These are phyloP conservation scores for Apiotrichum domesticum DNA, from an alignment of 1,284 basidiomycete genomes.

Conservation along the genomic window DNA sequence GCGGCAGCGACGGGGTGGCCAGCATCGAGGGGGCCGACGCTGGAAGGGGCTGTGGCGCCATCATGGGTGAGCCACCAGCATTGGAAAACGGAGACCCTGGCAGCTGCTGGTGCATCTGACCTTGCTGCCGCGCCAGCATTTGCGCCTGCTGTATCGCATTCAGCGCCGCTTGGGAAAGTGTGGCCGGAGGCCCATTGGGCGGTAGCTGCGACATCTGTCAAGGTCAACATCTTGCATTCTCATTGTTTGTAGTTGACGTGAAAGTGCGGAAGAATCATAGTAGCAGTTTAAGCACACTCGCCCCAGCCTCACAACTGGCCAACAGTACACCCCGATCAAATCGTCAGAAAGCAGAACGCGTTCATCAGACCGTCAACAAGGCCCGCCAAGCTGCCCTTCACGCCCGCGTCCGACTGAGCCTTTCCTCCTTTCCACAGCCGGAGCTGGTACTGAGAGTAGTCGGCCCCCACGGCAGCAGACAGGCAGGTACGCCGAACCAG, in stretches of 20 bases:
- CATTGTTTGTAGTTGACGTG: background rate
- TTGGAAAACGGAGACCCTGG: too few relatives aligned
- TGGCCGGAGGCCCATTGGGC: background rate
- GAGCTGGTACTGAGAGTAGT: slow-evolving; percentile 6
- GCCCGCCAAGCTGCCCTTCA: slow-evolving; percentile 22
- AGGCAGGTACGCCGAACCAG: slow-evolving; percentile 19
- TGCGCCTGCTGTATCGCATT: too few relatives aligned
- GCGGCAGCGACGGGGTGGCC: background rate
- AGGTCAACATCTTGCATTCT: slow-evolving; percentile 8
- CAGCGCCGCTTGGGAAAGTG: background rate
- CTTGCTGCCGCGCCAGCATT: too few relatives aligned
- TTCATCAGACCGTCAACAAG: slow-evolving; percentile 11
- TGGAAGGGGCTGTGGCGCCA: background rate
- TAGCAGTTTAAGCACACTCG: slow-evolving; percentile 41
- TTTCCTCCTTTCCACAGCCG: slow-evolving; percentile 1
- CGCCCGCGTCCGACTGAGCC: slow-evolving; percentile 2
- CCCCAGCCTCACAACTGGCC: slow-evolving; percentile 19
- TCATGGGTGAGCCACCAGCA: background rate
- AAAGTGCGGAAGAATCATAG: slow-evolving; percentile 31
- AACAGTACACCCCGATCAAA: slow-evolving; percentile 25
- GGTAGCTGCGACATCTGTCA: slow-evolving; percentile 26
- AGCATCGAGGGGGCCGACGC: background rate
- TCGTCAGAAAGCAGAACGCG: slow-evolving; percentile 27
- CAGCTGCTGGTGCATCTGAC: too few relatives aligned
- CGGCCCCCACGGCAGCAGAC: slow-evolving; percentile 7